Base-by-base conservation (phyloP, 164 flowering plant species). In the Vitis labrusca region DNA sequence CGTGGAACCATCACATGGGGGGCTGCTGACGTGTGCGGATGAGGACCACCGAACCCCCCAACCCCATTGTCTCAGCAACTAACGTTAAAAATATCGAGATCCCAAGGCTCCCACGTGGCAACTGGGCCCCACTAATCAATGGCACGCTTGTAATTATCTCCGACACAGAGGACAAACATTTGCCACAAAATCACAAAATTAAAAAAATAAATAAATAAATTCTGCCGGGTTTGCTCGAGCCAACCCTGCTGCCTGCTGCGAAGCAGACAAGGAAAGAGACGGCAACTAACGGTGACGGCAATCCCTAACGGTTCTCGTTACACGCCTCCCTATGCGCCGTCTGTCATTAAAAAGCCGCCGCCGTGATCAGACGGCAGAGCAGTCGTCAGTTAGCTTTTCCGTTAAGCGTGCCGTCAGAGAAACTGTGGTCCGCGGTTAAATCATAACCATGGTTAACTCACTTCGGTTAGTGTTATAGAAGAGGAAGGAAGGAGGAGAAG, bases 171-270 rank as follows among this genome's bases (percentile, higher is more conserved):
- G 12, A 9, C 29, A 50, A 49, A 17, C 55, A 13, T 55, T 9
- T 14, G 23, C 11, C 32, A 48, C 12, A 23, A 8, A 5, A 32
- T 30, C 47, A 27, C 2, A 44, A 9, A 11, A 48, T 44, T 47
- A 56, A 29, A 50, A 58, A 30, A 23, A 71, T 62, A 61, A 51
- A 11, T 27, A 65, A 44, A 32, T 56, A 66, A 66, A 65, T 74
- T 74, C 74, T 79, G 80, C 80, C 78, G 76, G 80, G 76, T 74
- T 71, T 70, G 73, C 77, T 63, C 67, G 71, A 72, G 80, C 82
- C 77, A 79, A 66, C 74, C 51, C 73, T 72, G 79, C 64, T 81
- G 82, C 78, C 74, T 81, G 80, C 78, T 72, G 62, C 71, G 65
- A 74, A 76, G 80, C 84, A 76, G 82, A 76, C 84, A 78, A 67